These are phyloP conservation scores for Laburnicola sp. DNA, from an alignment of 2,329 filamentous ascomycete genomes.

Conservation along the genomic window DNA sequence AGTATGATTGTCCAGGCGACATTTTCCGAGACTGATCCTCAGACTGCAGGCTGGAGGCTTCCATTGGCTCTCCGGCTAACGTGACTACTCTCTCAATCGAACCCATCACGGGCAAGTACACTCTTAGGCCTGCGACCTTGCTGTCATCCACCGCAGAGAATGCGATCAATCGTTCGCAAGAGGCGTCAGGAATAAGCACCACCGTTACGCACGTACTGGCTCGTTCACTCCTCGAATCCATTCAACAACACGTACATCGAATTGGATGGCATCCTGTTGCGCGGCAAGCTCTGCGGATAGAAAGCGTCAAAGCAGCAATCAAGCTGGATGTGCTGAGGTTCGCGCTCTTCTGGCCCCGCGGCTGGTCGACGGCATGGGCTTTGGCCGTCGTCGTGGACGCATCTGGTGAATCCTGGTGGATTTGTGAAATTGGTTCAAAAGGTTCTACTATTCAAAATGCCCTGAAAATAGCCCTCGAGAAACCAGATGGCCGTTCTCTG, in stretches of 20 bases:
- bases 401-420: slow-evolving; percentile 45
- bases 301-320: slow-evolving; percentile 62
- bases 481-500: slow-evolving; percentile 21
- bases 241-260: slow-evolving; percentile 63
- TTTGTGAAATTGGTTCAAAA: slow-evolving; percentile 32
- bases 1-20: slow-evolving; percentile 62
- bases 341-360: slow-evolving; percentile 69
- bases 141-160: slow-evolving; percentile 58
- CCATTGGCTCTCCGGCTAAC: slow-evolving; percentile 65
- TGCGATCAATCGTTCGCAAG: slow-evolving; percentile 63
- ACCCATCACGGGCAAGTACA: slow-evolving; percentile 74
- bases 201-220: slow-evolving; percentile 66
- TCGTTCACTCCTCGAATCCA: slow-evolving; percentile 62
- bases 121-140: slow-evolving; percentile 62
- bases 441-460: slow-evolving; percentile 31
- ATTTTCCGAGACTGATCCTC: slow-evolving; percentile 62
- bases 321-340: slow-evolving; percentile 63
- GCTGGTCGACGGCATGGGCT: slow-evolving; percentile 75
- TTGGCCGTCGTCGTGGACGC: slow-evolving; percentile 59
- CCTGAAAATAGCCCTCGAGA: slow-evolving; percentile 34
- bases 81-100: slow-evolving; percentile 68
- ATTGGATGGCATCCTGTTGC: slow-evolving; percentile 64
- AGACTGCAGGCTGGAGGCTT: slow-evolving; percentile 68
- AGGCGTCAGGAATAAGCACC: slow-evolving; percentile 60
- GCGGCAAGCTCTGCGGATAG: slow-evolving; percentile 47